A percentile compares a stretch with the other conserved stretches of the same genome.
These are phyloP conservation scores for Exophiala calicioides DNA, from an alignment of 2,329 filamentous ascomycete genomes.

Conservation along the genomic window DNA sequence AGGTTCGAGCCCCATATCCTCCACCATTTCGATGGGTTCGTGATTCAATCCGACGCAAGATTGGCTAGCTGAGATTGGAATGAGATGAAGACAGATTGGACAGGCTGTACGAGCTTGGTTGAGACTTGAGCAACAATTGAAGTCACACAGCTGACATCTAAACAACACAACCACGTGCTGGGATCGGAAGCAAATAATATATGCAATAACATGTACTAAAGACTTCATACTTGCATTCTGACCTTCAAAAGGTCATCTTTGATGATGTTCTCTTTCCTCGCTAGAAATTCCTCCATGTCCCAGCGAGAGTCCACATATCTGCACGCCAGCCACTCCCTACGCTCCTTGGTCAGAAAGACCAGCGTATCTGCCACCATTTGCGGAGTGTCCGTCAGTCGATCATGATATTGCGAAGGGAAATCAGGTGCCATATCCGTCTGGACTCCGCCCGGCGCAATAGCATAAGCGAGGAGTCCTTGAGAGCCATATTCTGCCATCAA, in stretches of 20 bases:
- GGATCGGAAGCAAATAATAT: no score
- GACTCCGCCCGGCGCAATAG: slow-evolving; percentile 27
- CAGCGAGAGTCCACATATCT: slow-evolving; percentile 28
- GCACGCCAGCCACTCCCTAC: slow-evolving; percentile 20
- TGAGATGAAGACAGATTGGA: no score
- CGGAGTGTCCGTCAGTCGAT: slow-evolving; percentile 22
- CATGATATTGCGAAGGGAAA: slow-evolving; percentile 15
- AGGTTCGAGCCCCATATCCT: no score
- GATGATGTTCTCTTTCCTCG: slow-evolving; percentile 25
- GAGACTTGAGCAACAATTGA: no score
- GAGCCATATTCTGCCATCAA: slow-evolving; percentile 46
- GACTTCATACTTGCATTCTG: slow-evolving; percentile 11
- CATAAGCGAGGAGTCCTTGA: slow-evolving; percentile 26
- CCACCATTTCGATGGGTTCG: no score
- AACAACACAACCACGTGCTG: no score
- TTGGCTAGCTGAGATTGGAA: no score
- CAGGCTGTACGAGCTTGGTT: no score
- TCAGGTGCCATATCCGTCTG: slow-evolving; percentile 20
- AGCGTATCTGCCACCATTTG: slow-evolving; percentile 34
- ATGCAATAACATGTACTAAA: no score
- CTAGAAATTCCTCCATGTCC: slow-evolving; percentile 32
- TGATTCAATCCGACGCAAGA: no score
- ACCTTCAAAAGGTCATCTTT: slow-evolving; percentile 31
- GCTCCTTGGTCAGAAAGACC: slow-evolving; percentile 33
- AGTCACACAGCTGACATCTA: no score